Evolutionary conservation across 345 rosid species (phyloP).

Genomic region (Melaleuca alternifolia): DNA sequence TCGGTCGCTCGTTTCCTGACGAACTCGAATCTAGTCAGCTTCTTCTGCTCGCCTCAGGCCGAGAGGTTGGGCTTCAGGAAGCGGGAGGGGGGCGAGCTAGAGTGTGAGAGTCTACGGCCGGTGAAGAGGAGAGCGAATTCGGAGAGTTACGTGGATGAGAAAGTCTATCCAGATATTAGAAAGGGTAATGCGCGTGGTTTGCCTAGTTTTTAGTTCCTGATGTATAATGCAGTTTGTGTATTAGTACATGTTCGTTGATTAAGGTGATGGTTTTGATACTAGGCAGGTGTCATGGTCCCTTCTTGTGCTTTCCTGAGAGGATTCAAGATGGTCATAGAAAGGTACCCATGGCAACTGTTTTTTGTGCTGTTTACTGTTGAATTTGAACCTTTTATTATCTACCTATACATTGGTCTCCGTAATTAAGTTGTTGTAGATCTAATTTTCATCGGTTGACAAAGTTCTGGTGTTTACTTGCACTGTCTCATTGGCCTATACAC

Average conservation of each 20-base stretch:
- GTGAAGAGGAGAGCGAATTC: not conserved
- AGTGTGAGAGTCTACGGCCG: not conserved
- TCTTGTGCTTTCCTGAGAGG: not conserved
- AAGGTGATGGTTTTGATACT: not conserved
- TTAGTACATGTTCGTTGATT: not conserved
- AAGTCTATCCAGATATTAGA: not conserved
- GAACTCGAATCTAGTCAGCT: not conserved
- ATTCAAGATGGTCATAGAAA: conserved; percentile 1
- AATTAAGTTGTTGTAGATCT: not conserved
- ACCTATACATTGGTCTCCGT: not conserved
- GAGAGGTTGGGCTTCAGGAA: not conserved
- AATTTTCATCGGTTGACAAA: not conserved
- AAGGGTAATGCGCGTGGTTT: not conserved
- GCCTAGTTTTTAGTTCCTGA: not conserved
- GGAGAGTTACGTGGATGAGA: not conserved
- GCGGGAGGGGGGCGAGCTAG: not conserved
- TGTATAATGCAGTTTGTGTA: not conserved
- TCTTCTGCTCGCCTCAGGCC: not conserved
- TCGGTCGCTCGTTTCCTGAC: conserved; percentile 13
- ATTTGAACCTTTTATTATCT: not conserved
- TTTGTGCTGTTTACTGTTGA: not conserved
- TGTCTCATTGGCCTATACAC: not conserved
- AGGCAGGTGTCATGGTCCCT: not conserved
- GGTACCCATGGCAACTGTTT: conserved; percentile 11
- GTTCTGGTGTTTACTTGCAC: not conserved